Evolutionary conservation across 192 early-diverging fungal species (phyloP).

Genomic region (Coemansia interrupta): DNA sequence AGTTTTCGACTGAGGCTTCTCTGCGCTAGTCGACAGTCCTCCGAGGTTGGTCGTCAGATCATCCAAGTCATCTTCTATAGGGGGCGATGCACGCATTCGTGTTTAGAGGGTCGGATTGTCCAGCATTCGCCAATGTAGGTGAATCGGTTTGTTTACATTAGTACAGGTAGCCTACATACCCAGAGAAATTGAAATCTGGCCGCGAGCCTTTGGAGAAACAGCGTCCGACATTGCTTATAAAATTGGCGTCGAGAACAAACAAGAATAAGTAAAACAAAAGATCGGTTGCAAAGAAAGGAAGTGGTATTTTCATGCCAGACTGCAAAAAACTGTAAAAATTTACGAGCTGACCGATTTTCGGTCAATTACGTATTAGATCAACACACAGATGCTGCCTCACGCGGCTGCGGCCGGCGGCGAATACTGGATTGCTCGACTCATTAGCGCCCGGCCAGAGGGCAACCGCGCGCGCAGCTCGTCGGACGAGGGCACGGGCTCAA

Average conservation of each 20-base stretch:
- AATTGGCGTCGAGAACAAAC: background rate
- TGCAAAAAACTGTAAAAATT: constrained; percentile 4
- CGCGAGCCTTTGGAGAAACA: background rate
- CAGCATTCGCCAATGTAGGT: no score
- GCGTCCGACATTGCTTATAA: background rate
- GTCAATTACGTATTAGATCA: background rate
- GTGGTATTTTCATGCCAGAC: background rate
- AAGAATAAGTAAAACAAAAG: constrained; percentile 9
- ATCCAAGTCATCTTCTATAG: no score
- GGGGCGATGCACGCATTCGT: no score
- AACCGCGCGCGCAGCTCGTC: constrained; percentile 42
- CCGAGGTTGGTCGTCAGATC: no score
- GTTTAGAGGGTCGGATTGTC: no score
- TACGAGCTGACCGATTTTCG: background rate
- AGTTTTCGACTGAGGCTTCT: no score
- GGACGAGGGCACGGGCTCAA: constrained; percentile 44
- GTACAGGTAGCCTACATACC: no score
- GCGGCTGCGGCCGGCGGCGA: constrained; percentile 6
- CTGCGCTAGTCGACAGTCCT: no score
- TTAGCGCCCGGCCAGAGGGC: constrained; percentile 40
- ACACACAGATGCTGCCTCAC: background rate
- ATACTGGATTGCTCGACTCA: constrained; percentile 35
- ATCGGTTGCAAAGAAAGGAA: constrained; percentile 7
- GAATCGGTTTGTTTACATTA: no score
- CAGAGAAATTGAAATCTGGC: background rate